Base-by-base conservation (phyloP, 768 basidiomycete genomes). In the Leccinum disarticulatum region DNA sequence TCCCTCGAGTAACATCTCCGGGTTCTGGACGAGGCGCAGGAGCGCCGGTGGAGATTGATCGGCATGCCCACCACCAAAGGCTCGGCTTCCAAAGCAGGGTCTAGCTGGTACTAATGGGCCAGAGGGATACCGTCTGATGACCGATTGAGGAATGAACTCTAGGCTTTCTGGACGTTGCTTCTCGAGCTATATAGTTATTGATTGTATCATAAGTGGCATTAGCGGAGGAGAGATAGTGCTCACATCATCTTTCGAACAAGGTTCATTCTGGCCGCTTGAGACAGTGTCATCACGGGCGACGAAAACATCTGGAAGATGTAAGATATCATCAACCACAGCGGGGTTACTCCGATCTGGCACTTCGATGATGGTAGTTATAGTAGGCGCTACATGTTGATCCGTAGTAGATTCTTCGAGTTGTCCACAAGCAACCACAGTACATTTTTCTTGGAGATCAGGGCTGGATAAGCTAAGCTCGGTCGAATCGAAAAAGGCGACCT, bases 141-240 rank as follows among this genome's bases (percentile, higher is more conserved):
- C 70, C 2, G 69, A 72, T 25, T 67, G 70, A 25, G 69, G 69
- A 53, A 70, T 51, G 51, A 71, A 70, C 8, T 57, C 56, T 48
- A 70, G 54, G 30, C 70, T 61, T 43, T 67, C 65, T 25, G 68
- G 69, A 19, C 63, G 69, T 55, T 11, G 46, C 10, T 58, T 59
- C 5, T 30, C 6, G 27, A 33, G 27, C 65, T 65, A 49, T 25
- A 54, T 41, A 19, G 19, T 19, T 13, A 36, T 55, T 17, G 9
- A 49, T 35, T 0, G 17, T 52, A 25, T n/a, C n/a, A 28, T 49
- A 11, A 47, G 48, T 27, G 27, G n/a, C 25, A 8, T n/a, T n/a
- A 33, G 49, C 14, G 30, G 9, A 51, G 17, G 38, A 19, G 36
- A 52, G 52, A 33, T 17, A 48, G 7, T 3, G 56, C 70, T 51